phyloP scores from a whole-genome alignment of 257 asterid species.

The Solanum megistacrolobum region DNA sequence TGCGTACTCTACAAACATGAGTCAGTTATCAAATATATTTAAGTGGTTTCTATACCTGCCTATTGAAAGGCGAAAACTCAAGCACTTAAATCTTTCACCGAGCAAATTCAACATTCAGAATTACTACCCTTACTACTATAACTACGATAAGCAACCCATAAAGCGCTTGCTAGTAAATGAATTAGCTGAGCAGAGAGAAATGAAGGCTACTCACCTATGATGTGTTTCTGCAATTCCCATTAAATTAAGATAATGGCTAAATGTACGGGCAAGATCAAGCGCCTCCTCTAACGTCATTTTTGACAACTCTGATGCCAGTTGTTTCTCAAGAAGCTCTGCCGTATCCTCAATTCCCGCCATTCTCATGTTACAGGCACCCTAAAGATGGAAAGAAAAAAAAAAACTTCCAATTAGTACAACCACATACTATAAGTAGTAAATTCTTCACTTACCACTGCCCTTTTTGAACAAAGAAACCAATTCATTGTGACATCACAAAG shows the following conservation, averaged over 20 bases:
- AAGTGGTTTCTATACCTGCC: background rate
- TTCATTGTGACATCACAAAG: background rate
- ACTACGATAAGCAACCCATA: background rate
- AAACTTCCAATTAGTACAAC: slow-evolving; percentile 5
- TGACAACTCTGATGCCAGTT: slow-evolving; percentile 67
- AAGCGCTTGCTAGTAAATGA: background rate
- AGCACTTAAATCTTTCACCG: background rate
- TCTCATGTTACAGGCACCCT: slow-evolving; percentile 95
- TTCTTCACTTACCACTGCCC: background rate
- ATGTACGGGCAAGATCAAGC: slow-evolving; percentile 70
- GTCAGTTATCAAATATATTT: background rate
- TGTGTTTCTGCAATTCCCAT: slow-evolving; percentile 95
- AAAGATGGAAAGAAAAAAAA: background rate
- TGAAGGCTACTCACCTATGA: slow-evolving; percentile 45
- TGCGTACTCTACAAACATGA: slow-evolving; percentile 56
- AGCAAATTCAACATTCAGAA: background rate
- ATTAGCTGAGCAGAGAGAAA: background rate
- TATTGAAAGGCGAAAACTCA: background rate
- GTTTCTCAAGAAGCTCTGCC: slow-evolving; percentile 91
- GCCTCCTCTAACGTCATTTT: slow-evolving; percentile 92
- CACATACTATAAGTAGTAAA: background rate
- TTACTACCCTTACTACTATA: background rate
- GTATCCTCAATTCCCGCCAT: slow-evolving; percentile 81
- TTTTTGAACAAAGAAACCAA: background rate
- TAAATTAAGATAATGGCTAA: slow-evolving; percentile 84